phyloP scores from a whole-genome alignment of 768 basidiomycete species.

The Steccherinum ochraceum region DNA sequence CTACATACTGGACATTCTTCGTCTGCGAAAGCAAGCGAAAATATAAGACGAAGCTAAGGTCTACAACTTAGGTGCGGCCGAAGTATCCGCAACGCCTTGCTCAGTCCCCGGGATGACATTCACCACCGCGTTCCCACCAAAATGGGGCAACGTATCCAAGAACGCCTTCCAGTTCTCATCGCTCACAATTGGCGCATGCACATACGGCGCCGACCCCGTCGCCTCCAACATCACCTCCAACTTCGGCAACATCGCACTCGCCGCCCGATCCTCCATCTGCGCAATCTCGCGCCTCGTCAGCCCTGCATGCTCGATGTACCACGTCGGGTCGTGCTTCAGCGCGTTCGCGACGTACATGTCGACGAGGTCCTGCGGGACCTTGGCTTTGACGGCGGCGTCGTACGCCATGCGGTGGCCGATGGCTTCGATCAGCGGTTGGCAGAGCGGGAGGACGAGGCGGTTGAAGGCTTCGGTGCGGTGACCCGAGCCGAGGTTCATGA shows the following conservation, averaged over 20 bases:
- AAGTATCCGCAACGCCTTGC: no score
- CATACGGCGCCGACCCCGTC: slow-evolving; percentile 10
- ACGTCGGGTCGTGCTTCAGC: slow-evolving; percentile 48
- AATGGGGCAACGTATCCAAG: slow-evolving; percentile 4
- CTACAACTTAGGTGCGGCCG: no score
- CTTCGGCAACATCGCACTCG: slow-evolving; percentile 9
- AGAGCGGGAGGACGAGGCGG: slow-evolving; percentile 48
- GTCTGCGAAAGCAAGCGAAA: no score
- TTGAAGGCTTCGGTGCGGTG: slow-evolving; percentile 47
- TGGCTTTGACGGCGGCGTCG: slow-evolving; percentile 39
- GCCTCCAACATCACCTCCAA: slow-evolving; percentile 12
- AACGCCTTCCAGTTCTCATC: slow-evolving; percentile 14
- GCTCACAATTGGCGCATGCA: slow-evolving; percentile 13
- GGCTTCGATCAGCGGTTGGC: slow-evolving; percentile 47
- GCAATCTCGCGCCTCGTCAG: slow-evolving; percentile 40
- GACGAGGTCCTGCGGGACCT: slow-evolving; percentile 41
- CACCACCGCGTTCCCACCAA: background rate
- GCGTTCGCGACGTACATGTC: slow-evolving; percentile 50
- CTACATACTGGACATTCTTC: no score
- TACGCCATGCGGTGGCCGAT: slow-evolving; percentile 61
- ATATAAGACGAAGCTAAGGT: no score
- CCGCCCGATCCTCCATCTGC: slow-evolving; percentile 11
- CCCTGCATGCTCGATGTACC: slow-evolving; percentile 49
- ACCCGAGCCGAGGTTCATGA: slow-evolving; percentile 13
- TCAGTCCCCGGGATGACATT: no score